Evolutionary conservation across 164 flowering plant species (phyloP).

Genomic region (grape (Vitis vinifera)): ASM3070453v1 NC_081807.1:2624001-2624500

Average conservation of each 20-base stretch:
- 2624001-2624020: slow-evolving; percentile 28
- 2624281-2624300: slow-evolving; percentile 44
- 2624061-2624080: neutral
- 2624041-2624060: neutral
- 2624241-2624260: neutral
- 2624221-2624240: neutral
- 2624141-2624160: slow-evolving; percentile 36
- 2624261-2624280: slow-evolving; percentile 3
- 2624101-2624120: slow-evolving; percentile 43
- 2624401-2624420: slow-evolving; percentile 98
- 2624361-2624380: slow-evolving; percentile 88
- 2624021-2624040: neutral
- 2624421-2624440: slow-evolving; percentile 77
- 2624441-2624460: slow-evolving; percentile 26
- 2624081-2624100: slow-evolving; percentile 24
- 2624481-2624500: slow-evolving; percentile 26
- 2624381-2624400: slow-evolving; percentile 85
- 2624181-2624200: neutral
- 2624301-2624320: slow-evolving; percentile 92
- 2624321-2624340: slow-evolving; percentile 89
- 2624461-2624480: slow-evolving; percentile 15
- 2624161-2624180: slow-evolving; percentile 34
- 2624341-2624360: slow-evolving; percentile 98
- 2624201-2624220: neutral
- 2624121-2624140: slow-evolving; percentile 60